A percentile compares a stretch with the other conserved stretches of the same genome.
phyloP scores from a whole-genome alignment of 371 early-diverging fungal species.

The Zopfochytrium polystomum region DNA sequence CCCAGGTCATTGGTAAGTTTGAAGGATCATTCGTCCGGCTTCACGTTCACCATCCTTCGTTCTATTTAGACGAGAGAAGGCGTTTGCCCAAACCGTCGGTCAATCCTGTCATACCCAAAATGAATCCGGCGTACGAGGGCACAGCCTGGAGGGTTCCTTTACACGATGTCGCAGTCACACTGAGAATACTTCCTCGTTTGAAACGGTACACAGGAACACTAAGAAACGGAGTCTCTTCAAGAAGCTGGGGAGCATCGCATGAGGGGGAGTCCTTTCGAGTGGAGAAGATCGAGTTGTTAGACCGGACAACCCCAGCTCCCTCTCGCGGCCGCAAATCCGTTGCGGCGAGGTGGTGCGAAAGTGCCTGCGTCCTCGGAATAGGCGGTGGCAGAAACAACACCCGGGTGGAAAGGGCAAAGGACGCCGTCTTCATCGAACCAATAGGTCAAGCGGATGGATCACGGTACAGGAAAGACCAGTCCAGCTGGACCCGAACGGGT shows the following conservation, averaged over 20 bases:
- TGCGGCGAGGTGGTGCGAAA: conserved; percentile 6
- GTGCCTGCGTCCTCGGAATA: conserved; percentile 7
- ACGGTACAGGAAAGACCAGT: no score
- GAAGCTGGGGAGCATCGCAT: neutral
- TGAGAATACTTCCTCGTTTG: conserved; percentile 74
- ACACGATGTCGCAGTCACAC: conserved; percentile 64
- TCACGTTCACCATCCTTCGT: neutral
- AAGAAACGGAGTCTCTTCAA: conserved; percentile 49
- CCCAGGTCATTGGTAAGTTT: neutral
- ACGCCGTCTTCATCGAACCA: no score
- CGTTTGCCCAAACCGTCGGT: conserved; percentile 11
- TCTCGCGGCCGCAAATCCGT: neutral
- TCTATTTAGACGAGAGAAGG: neutral
- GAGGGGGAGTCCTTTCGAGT: conserved; percentile 4
- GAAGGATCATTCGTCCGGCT: neutral
- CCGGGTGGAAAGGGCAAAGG: no score
- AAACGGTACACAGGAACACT: conserved; percentile 63
- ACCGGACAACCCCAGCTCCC: neutral
- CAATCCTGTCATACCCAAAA: conserved; percentile 5
- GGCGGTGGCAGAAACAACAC: no score
- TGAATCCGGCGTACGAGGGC: conserved; percentile 2
- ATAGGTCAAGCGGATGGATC: no score
- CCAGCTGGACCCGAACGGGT: no score
- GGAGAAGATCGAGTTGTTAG: neutral
- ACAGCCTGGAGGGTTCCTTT: conserved; percentile 19